phyloP scores from a whole-genome alignment of 805 yeast genomes.

The Ogataea angusta region DNA sequence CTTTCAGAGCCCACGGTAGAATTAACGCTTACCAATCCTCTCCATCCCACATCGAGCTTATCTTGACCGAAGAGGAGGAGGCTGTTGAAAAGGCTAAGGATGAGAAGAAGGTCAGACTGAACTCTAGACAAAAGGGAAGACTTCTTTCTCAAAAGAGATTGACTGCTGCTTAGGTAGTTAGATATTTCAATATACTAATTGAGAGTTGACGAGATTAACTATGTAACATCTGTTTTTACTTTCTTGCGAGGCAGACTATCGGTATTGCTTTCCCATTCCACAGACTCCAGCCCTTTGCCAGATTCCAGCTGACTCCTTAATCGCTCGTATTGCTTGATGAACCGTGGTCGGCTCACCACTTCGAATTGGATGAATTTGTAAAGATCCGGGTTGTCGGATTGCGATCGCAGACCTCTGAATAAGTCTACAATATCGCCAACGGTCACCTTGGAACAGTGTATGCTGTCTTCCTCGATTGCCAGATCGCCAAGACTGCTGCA shows the following conservation, averaged over 20 bases:
- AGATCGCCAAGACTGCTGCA: slow-evolving; percentile 24
- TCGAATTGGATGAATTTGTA: slow-evolving; percentile 24
- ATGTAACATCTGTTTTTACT: slow-evolving; percentile 5
- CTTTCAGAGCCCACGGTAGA: slow-evolving; percentile 99
- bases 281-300: slow-evolving; percentile 22
- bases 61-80: slow-evolving; percentile 93
- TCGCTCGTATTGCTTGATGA: slow-evolving; percentile 8
- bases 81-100: slow-evolving; percentile 81
- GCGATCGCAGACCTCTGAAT: slow-evolving; percentile 20
- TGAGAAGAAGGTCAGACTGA: slow-evolving; percentile 58
- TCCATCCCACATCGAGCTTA: slow-evolving; percentile 98
- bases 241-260: slow-evolving; percentile 6
- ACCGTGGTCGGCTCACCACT: slow-evolving; percentile 14
- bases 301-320: slow-evolving; percentile 6
- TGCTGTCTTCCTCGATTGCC: slow-evolving; percentile 25
- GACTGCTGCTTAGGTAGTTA: slow-evolving; percentile 49
- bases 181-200: slow-evolving; percentile 14
- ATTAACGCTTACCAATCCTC: slow-evolving; percentile 98
- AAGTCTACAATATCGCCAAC: slow-evolving; percentile 23
- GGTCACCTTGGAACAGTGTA: slow-evolving; percentile 11
- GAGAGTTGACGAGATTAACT: slow-evolving; percentile 7
- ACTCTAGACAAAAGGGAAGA: slow-evolving; percentile 91
- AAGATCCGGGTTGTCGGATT: slow-evolving; percentile 24
- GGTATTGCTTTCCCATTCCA: slow-evolving; percentile 5
- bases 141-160: slow-evolving; percentile 84